A percentile compares a stretch with the other conserved stretches of the same genome.
Conservation (phyloP, 2,329 filamentous ascomycete genomes). For the Eutypella sp. region DNA sequence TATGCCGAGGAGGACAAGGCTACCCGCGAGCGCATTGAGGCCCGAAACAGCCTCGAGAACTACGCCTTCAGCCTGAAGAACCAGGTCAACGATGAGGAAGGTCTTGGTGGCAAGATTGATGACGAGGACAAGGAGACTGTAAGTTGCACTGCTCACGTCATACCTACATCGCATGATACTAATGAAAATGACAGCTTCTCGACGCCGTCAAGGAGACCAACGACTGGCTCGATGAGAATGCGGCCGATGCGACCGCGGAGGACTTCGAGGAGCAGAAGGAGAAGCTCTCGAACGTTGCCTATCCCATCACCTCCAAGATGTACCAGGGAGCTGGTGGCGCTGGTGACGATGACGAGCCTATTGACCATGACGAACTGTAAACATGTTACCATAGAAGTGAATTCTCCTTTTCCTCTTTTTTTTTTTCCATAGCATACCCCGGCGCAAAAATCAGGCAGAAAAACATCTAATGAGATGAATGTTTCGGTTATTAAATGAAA, state of each 20-base stretch:
- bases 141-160: slow-evolving; percentile 34
- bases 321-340: slow-evolving; percentile 66
- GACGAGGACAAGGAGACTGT: slow-evolving; percentile 97
- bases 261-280: slow-evolving; percentile 99
- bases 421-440: slow-evolving; percentile 26
- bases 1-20: slow-evolving; percentile 99
- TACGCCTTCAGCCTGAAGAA: slow-evolving; percentile 99
- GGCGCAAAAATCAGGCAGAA: slow-evolving; percentile 13
- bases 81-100: slow-evolving; percentile 95
- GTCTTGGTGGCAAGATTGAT: slow-evolving; percentile 96
- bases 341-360: slow-evolving; percentile 66
- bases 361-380: slow-evolving; percentile 75
- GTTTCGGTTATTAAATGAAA: too few species aligned
- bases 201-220: slow-evolving; percentile 95
- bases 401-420: too few species aligned
- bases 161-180: slow-evolving; percentile 21
- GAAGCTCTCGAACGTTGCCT: slow-evolving; percentile 94
- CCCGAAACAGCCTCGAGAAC: slow-evolving; percentile 96
- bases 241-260: slow-evolving; percentile 75
- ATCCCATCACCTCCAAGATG: slow-evolving; percentile 98
- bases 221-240: slow-evolving; percentile 97
- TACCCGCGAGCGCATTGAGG: slow-evolving; percentile 92
- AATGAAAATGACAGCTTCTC: slow-evolving; percentile 55
- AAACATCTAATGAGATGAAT: background rate
- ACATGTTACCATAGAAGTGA: slow-evolving; percentile 22